Conservation (phyloP, 2,329 filamentous ascomycete species). For the Fusarium sp. region DNA sequence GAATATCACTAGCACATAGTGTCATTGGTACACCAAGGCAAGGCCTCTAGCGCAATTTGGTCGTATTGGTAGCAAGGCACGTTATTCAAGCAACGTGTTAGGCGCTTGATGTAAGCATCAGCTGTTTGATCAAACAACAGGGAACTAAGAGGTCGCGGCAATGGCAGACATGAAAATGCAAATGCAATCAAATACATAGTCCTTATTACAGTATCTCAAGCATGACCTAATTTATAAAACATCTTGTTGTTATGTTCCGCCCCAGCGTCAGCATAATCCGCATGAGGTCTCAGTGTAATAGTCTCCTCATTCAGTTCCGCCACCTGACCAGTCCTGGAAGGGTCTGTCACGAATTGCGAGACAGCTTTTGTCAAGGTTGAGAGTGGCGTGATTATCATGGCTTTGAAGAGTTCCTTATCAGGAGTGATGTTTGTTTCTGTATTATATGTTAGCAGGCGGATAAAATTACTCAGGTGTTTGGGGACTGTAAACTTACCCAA, state of each 20-base stretch:
- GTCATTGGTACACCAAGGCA: rapidly evolving
- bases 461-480: no score
- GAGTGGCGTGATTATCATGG: not conserved
- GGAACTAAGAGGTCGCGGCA: rapidly evolving
- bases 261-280: not conserved
- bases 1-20: rapidly evolving
- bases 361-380: not conserved
- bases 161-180: rapidly evolving
- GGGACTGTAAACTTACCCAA: not conserved
- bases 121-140: rapidly evolving
- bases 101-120: no score
- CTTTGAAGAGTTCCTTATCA: not conserved
- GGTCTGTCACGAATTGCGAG: not conserved
- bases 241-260: constrained; percentile 10
- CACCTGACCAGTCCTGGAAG: not conserved
- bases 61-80: not conserved
- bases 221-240: constrained; percentile 1
- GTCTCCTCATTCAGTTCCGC: not conserved
- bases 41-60: rapidly evolving
- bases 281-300: not conserved
- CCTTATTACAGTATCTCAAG: not conserved
- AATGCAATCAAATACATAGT: not conserved
- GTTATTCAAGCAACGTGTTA: no score
- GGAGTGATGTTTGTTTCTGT: not conserved
- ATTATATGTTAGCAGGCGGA: not conserved